Evolutionary conservation across 257 asterid species (phyloP).

Genomic region (Plantago elongata): DNA sequence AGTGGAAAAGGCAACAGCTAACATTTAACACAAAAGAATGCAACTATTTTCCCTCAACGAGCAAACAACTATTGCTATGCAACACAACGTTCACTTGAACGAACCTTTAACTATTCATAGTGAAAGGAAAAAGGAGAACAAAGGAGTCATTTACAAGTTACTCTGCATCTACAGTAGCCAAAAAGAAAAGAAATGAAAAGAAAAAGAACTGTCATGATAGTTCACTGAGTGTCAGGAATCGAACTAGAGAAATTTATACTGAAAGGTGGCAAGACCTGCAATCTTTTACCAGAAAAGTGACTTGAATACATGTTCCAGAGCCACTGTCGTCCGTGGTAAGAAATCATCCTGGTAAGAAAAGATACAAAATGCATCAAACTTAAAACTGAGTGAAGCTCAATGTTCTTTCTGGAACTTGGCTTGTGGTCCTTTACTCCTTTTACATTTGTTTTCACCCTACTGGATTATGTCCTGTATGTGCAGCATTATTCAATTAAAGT

Average conservation of each 20-base stretch:
- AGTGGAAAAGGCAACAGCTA: slow-evolving; percentile 4
- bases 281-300: slow-evolving; percentile 92
- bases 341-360: slow-evolving; percentile 77
- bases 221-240: slow-evolving; percentile 1
- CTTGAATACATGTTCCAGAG: slow-evolving; percentile 69
- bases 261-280: slow-evolving; percentile 50
- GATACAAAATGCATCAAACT: background rate
- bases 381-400: too few species aligned
- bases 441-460: too few species aligned
- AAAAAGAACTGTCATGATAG: background rate
- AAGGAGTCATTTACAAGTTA: too few species aligned
- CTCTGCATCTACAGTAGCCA: too few species aligned
- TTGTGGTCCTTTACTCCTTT: too few species aligned
- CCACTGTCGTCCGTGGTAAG: slow-evolving; percentile 96
- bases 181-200: background rate
- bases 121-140: background rate
- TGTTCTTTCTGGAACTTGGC: too few species aligned
- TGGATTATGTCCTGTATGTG: too few species aligned
- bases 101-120: background rate
- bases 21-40: background rate
- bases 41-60: too few species aligned
- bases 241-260: slow-evolving; percentile 17
- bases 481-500: too few species aligned
- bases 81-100: background rate
- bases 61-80: background rate